A percentile compares a stretch with the other conserved stretches of the same genome.
Evolutionary conservation across 2,329 filamentous ascomycete species (phyloP).

Genomic region (Pseudogymnoascus sp.): DNA sequence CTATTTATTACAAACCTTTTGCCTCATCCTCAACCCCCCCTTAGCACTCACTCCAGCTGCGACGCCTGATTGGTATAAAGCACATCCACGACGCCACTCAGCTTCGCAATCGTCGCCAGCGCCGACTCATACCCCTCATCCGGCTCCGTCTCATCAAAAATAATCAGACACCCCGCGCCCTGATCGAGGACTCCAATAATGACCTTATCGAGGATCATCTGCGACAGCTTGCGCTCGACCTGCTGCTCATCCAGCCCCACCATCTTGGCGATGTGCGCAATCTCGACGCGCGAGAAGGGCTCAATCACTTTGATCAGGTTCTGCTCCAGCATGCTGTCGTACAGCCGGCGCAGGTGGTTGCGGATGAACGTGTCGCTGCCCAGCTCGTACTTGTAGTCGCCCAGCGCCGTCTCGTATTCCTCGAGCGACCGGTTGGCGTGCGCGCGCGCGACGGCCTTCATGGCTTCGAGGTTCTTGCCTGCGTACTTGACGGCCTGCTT

Average conservation of each 20-base stretch:
- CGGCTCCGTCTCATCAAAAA: constrained; percentile 89
- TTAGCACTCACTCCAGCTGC: constrained; percentile 67
- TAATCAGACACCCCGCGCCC: constrained; percentile 92
- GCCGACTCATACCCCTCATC: constrained; percentile 94
- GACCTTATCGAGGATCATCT: constrained; percentile 99
- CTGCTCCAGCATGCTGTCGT: constrained; percentile 98
- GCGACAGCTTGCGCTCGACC: constrained; percentile 94
- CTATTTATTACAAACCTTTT: constrained; percentile 6
- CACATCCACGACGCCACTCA: constrained; percentile 94
- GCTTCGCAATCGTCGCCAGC: constrained; percentile 88
- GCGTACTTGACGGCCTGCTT: constrained; percentile 97
- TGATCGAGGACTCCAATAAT: constrained; percentile 97
- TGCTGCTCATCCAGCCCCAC: constrained; percentile 92
- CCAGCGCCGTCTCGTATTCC: constrained; percentile 90
- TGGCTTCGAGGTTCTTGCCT: constrained; percentile 90
- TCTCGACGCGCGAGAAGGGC: constrained; percentile 94
- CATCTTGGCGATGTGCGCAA: constrained; percentile 94
- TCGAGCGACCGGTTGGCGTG: constrained; percentile 93
- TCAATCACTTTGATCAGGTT: constrained; percentile 99
- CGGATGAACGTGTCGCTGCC: constrained; percentile 94
- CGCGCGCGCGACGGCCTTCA: constrained; percentile 96
- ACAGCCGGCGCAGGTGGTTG: constrained; percentile 88
- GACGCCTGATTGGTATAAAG: constrained; percentile 97
- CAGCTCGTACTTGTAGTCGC: constrained; percentile 85
- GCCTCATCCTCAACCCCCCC: background rate